These are phyloP conservation scores for Penicillium cosmopolitanum DNA, from an alignment of 495 filamentous ascomycete genomes.

Conservation along the genomic window DNA sequence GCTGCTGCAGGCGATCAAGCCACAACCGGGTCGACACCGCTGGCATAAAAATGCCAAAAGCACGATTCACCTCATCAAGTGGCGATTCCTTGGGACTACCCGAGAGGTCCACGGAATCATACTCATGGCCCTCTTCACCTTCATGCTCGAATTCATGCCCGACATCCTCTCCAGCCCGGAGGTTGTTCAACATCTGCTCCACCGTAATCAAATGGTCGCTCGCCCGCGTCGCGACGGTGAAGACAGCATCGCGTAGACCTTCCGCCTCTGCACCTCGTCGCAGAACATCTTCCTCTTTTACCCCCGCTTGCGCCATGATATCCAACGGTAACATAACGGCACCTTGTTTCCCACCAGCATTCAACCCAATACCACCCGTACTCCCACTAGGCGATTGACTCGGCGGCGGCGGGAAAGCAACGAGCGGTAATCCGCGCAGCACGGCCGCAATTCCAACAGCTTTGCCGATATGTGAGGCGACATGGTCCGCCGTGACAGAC, in stretches of 20 bases:
- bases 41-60: slow-evolving; percentile 79
- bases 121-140: slow-evolving; percentile 74
- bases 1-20: slow-evolving; percentile 72
- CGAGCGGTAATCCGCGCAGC: slow-evolving; percentile 78
- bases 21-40: slow-evolving; percentile 78
- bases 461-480: slow-evolving; percentile 94
- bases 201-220: slow-evolving; percentile 95
- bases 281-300: slow-evolving; percentile 88
- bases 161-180: slow-evolving; percentile 69
- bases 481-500: slow-evolving; percentile 85
- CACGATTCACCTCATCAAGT: slow-evolving; percentile 61
- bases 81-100: slow-evolving; percentile 40
- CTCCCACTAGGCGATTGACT: slow-evolving; percentile 53
- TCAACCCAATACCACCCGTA: slow-evolving; percentile 18
- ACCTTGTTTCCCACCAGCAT: slow-evolving; percentile 55
- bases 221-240: slow-evolving; percentile 86
- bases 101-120: slow-evolving; percentile 37
- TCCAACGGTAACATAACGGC: slow-evolving; percentile 82
- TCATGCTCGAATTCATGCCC: slow-evolving; percentile 88
- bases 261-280: slow-evolving; percentile 74
- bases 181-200: slow-evolving; percentile 82
- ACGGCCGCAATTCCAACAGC: slow-evolving; percentile 85
- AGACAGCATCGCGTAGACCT: slow-evolving; percentile 86
- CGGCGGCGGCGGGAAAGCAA: slow-evolving; percentile 76
- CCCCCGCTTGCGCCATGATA: slow-evolving; percentile 77